Percentiles rank a stretch among this genome's conserved stretches.
phyloP scores from a whole-genome alignment of 2,329 filamentous ascomycete genomes.

The Ampelomyces quisqualis region DNA sequence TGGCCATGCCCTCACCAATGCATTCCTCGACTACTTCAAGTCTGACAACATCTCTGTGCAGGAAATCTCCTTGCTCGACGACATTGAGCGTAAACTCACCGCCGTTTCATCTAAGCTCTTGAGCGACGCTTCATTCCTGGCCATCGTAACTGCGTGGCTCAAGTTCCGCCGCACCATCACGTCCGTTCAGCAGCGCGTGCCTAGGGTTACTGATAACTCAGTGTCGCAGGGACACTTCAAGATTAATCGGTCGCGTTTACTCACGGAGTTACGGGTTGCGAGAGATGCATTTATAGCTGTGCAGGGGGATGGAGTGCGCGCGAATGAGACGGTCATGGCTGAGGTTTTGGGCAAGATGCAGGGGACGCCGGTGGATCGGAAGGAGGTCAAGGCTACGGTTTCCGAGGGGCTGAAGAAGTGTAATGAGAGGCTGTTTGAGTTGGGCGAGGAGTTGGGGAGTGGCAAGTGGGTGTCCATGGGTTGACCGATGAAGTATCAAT shows the following conservation, averaged over 20 bases:
- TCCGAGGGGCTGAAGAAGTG: not conserved
- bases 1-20: too few species aligned
- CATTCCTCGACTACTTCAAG: not conserved
- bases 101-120: not conserved
- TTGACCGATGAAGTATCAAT: not conserved
- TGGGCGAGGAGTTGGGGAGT: not conserved
- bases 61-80: not conserved
- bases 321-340: not conserved
- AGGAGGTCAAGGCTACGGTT: not conserved
- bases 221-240: too few species aligned
- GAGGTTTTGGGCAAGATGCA: not conserved
- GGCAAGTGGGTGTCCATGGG: not conserved
- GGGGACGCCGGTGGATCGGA: not conserved
- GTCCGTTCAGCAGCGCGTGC: not conserved
- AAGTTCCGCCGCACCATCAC: not conserved
- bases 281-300: not conserved
- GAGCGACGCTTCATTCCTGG: not conserved
- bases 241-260: not conserved
- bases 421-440: not conserved
- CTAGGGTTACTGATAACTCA: too few species aligned
- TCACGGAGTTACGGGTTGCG: not conserved
- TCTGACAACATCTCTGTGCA: too few species aligned
- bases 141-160: not conserved
- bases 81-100: too few species aligned
- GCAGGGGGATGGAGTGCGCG: not conserved